Conservation (phyloP, 495 filamentous ascomycete species). For the Podospora fimiseda region DNA sequence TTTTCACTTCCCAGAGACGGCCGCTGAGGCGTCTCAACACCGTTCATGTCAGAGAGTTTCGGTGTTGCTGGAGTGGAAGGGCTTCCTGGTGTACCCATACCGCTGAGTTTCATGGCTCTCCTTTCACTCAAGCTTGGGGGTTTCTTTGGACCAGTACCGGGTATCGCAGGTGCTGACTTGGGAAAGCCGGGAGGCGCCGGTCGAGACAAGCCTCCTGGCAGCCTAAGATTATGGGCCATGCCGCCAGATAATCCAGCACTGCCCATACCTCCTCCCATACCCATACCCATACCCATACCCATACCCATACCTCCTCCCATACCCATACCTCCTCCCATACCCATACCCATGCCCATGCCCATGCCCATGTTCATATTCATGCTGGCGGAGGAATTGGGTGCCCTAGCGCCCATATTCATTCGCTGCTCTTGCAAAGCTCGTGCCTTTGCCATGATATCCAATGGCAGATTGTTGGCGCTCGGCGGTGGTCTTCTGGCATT, state of each 20-base stretch:
- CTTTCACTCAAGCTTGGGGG: conserved; percentile 32
- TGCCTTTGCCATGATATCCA: conserved; percentile 78
- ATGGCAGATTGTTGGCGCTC: conserved; percentile 53
- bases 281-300: conserved; percentile 6
- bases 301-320: conserved; percentile 10
- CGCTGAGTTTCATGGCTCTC: conserved; percentile 39
- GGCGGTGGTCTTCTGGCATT: conserved; percentile 39
- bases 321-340: conserved; percentile 9
- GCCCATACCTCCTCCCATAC: neutral
- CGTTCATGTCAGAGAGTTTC: conserved; percentile 26
- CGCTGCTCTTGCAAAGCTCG: conserved; percentile 46
- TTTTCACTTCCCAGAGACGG: conserved; percentile 31
- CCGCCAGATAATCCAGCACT: conserved; percentile 23
- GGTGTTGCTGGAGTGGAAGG: conserved; percentile 24
- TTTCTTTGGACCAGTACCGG: conserved; percentile 16
- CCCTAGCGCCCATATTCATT: conserved; percentile 10
- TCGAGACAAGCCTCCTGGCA: conserved; percentile 37
- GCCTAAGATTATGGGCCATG: conserved; percentile 32
- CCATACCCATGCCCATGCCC: conserved; percentile 9
- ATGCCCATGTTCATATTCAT: conserved; percentile 8
- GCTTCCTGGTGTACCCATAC: conserved; percentile 22
- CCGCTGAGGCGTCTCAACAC: conserved; percentile 9
- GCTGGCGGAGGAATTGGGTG: neutral
- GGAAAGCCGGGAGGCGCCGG: conserved; percentile 38
- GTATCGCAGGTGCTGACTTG: conserved; percentile 43